A percentile compares a stretch with the other conserved stretches of the same genome.
Evolutionary conservation across 2,329 filamentous ascomycete genomes (phyloP).

Genomic region (Phyllosticta paracitricarpa): DNA sequence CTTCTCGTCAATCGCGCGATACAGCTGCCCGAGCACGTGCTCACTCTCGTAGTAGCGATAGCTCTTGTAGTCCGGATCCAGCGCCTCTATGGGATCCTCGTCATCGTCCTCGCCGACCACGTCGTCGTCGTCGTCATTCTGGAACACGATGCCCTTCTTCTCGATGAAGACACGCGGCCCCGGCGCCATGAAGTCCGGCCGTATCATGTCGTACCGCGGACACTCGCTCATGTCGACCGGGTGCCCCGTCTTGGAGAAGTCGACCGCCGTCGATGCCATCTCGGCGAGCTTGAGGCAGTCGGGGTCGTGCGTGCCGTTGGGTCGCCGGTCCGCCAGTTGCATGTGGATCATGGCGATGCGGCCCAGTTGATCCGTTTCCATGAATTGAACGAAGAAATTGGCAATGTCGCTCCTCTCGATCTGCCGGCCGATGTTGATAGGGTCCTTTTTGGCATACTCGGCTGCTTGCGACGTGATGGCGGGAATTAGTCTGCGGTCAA

Average conservation of each 20-base stretch:
- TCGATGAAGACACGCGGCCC: constrained; percentile 36
- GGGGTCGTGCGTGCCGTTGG: constrained; percentile 20
- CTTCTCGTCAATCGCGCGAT: constrained; percentile 62
- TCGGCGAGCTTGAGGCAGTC: constrained; percentile 30
- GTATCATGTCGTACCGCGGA: constrained; percentile 15
- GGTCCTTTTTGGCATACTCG: constrained; percentile 53
- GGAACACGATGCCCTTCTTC: constrained; percentile 13
- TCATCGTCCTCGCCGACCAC: constrained; percentile 18
- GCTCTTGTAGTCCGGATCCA: constrained; percentile 17
- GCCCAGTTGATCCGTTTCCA: constrained; percentile 35
- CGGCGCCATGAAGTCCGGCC: constrained; percentile 47
- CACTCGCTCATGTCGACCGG: constrained; percentile 19
- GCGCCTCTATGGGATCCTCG: constrained; percentile 26
- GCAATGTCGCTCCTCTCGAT: constrained; percentile 60
- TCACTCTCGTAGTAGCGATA: constrained; percentile 55
- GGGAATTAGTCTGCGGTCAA: constrained; percentile 47
- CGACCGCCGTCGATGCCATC: constrained; percentile 29
- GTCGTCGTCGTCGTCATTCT: constrained; percentile 21
- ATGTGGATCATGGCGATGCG: constrained; percentile 33
- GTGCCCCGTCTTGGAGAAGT: constrained; percentile 49
- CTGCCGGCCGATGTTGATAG: constrained; percentile 48
- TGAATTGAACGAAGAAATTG: constrained; percentile 61
- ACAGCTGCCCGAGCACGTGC: constrained; percentile 61
- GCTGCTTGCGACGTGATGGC: constrained; percentile 46
- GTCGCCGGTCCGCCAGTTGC: constrained; percentile 29